Conservation (phyloP, 2,329 filamentous ascomycete species). For the Tolypocladium inflatum region DNA sequence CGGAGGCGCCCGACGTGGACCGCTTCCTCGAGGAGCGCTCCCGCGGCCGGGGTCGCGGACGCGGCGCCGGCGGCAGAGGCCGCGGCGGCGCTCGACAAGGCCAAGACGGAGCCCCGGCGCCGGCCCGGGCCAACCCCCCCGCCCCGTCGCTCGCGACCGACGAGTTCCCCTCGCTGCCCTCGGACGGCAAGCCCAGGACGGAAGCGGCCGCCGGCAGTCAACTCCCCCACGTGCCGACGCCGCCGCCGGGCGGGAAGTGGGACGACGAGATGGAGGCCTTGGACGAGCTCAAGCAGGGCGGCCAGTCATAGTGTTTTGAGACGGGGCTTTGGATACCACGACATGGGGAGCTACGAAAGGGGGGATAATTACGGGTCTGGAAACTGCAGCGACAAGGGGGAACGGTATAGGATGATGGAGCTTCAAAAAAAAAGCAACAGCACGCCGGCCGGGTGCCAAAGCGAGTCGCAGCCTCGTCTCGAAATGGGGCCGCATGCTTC, state of each 20-base stretch:
- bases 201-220: conserved; percentile 5
- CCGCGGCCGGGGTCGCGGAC: conserved; percentile 21
- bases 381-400: neutral
- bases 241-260: conserved; percentile 35
- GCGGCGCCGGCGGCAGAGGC: conserved; percentile 21
- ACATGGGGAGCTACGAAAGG: neutral
- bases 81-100: conserved; percentile 11
- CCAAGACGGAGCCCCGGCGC: conserved; percentile 9
- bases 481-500: neutral
- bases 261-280: conserved; percentile 49
- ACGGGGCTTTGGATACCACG: neutral
- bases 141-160: conserved; percentile 16
- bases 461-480: neutral
- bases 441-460: neutral
- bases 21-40: conserved; percentile 25
- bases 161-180: conserved; percentile 27
- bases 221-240: conserved; percentile 8
- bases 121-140: neutral
- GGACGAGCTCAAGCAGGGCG: conserved; percentile 24
- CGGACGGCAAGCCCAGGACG: conserved; percentile 14
- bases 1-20: conserved; percentile 23
- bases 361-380: neutral
- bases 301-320: neutral
- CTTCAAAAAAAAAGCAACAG: neutral
- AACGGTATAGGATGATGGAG: neutral